A percentile compares a stretch with the other conserved stretches of the same genome.
Conservation (phyloP, 768 basidiomycete genomes). For the Melanogaster broomeanus region DNA sequence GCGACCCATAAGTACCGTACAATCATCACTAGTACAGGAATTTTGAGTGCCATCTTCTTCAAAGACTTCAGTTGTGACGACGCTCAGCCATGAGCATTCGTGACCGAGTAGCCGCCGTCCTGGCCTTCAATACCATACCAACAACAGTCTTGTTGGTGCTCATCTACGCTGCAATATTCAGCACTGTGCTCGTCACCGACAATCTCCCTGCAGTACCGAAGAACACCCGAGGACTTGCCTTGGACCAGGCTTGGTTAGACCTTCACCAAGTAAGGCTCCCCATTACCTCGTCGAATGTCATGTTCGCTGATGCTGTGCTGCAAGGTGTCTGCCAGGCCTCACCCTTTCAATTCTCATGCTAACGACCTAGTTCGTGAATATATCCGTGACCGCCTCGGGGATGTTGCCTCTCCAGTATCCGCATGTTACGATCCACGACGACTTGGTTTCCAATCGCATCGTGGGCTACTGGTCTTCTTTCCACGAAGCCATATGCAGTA, state of each 20-base stretch:
- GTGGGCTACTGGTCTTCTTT: slow-evolving; percentile 34
- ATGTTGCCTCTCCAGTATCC: slow-evolving; percentile 44
- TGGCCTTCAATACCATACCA: slow-evolving; percentile 43
- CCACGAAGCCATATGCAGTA: slow-evolving; percentile 22
- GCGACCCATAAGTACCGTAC: no score
- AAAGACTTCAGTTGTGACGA: neutral
- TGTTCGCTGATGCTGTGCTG: neutral
- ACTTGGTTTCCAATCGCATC: slow-evolving; percentile 51
- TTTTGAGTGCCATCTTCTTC: neutral
- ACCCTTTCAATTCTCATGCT: slow-evolving; percentile 76
- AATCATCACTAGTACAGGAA: no score
- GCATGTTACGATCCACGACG: slow-evolving; percentile 54
- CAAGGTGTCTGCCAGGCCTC: slow-evolving; percentile 68
- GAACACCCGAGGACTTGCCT: slow-evolving; percentile 45
- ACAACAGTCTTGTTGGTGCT: slow-evolving; percentile 48
- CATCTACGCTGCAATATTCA: slow-evolving; percentile 50
- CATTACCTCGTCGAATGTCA: neutral
- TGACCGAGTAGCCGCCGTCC: slow-evolving; percentile 21
- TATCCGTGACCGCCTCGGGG: slow-evolving; percentile 53
- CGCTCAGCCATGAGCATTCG: slow-evolving; percentile 24
- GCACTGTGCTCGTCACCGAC: slow-evolving; percentile 49
- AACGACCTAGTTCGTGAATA: slow-evolving; percentile 69
- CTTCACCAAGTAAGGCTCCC: slow-evolving; percentile 47
- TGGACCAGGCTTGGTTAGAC: slow-evolving; percentile 59
- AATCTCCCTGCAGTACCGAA: slow-evolving; percentile 46